Base-by-base conservation (phyloP, 164 flowering plant genomes). In the Magnolia officinalis region DNA sequence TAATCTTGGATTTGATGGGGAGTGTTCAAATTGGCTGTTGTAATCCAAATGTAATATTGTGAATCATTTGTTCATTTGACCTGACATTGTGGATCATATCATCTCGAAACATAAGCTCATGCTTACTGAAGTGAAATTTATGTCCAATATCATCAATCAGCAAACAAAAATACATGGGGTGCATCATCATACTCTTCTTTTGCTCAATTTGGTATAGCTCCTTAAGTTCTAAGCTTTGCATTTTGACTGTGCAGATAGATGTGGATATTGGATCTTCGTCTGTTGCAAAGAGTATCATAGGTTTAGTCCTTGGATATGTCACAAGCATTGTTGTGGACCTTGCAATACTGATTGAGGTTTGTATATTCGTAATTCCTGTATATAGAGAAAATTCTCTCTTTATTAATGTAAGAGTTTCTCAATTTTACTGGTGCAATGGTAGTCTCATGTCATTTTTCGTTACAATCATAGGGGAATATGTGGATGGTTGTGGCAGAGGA, bases 181-280 rank as follows among this genome's bases (percentile, higher is more conserved):
- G 1, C 61, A 55, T 55, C 18, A 55, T 11, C 61, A 37, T 37
- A 37, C 45, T 37, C 45, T 37, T 37, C 45, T 23, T 18, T 68
- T 31, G 31, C 2, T 26, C 21, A 8, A 16, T 31, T 69, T 69
- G 13, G 72, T 18, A 14, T 31, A 9, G 72, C 29, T 11, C 19
- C 72, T 51, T 16, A 21, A 1, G 45, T 24, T 61, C 50, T 19
- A 61, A 19, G 21, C 16, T 8, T 70, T 8, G 6, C 26, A 0
- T 26, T 11, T 20, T 29, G 8, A 45, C 10, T n/a, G 1, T 86
- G 83, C 92, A 96, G 98, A 88, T 96, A 80, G 99, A 92, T 86
- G 97, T 96, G 74, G 98, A 96, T 87, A 94, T 96, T 82, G 97
- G 99, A 76, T 96, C 98, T 73, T 96, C 99, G 63, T 89, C 99